Base-by-base conservation (phyloP, 2,329 filamentous ascomycete genomes). In the Fusarium lyarnte region DNA sequence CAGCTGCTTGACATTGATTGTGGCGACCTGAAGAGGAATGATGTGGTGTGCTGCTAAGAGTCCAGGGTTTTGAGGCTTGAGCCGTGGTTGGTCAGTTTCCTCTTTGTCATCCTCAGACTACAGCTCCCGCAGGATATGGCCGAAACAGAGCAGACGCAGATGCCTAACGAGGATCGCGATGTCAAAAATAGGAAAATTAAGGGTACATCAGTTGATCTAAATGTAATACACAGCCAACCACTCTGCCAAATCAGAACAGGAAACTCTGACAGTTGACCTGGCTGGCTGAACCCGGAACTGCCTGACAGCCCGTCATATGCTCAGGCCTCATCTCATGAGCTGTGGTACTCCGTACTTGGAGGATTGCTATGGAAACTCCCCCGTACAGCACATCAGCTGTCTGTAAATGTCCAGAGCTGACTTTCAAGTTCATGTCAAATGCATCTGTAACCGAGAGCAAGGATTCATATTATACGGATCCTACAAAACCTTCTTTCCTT, bases 271-370 rank as follows among this genome's bases (percentile, higher is more conserved):
- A 49, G 58, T 33, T 49, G 69, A 64, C 69, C 53, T 36, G 69
- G 68, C 69, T 71, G 63, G 64, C 69, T 72, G 69, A 72, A 69
- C 51, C 49, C 45, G 41, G 41, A 61, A 54, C 43, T 70, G 62
- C 60, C 46, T 61, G 58, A 66, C 60, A 58, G 58, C 31, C 39
- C 27, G 60, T 66, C 70, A 70, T 66, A 54, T 72, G 65, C 35
- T 41, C 39, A 47, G 58, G 47, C 53, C 46, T 69, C 53, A 54
- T 45, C 46, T 45, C 43, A 33, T 29, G 38, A 63, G 43, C 36
- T 49, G n/a, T 38, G 41, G 33, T 66, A 51, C 25, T 25, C 25
- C 5, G 25, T 29, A n/a, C 43, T 66, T 36, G 29, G 43, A 47
- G 23, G 31, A 16, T 43, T 43, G 45, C 51, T 60, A 64, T 67